Conservation (phyloP, 2,329 filamentous ascomycete species). For the Beauveria medogensis region DNA sequence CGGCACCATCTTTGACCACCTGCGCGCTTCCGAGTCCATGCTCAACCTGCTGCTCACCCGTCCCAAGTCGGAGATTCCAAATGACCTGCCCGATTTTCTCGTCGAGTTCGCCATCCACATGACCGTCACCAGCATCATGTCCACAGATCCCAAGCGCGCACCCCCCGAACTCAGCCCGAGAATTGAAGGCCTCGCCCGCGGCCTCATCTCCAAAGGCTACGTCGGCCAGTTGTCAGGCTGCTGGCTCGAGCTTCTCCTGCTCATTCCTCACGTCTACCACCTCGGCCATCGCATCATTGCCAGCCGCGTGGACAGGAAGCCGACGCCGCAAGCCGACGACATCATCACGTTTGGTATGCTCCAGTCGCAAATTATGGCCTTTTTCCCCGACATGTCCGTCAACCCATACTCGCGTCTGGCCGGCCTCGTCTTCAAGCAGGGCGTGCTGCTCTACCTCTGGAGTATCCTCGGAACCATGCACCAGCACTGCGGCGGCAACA, state of each 20-base stretch:
- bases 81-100: conserved; percentile 35
- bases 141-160: conserved; percentile 26
- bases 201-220: conserved; percentile 24
- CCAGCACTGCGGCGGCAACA: conserved; percentile 12
- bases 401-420: conserved; percentile 30
- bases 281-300: conserved; percentile 32
- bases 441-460: conserved; percentile 35
- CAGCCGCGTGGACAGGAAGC: conserved; percentile 17
- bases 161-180: conserved; percentile 23
- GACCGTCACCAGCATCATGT: conserved; percentile 38
- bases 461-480: conserved; percentile 25
- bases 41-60: conserved; percentile 28
- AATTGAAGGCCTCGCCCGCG: conserved; percentile 23
- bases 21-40: conserved; percentile 35
- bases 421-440: conserved; percentile 36
- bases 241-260: conserved; percentile 30
- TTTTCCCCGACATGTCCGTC: conserved; percentile 28
- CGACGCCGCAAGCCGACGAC: conserved; percentile 27
- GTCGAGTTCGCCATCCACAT: conserved; percentile 42
- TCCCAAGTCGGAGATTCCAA: conserved; percentile 23
- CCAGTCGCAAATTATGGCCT: conserved; percentile 33
- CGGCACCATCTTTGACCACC: conserved; percentile 37
- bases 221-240: conserved; percentile 30
- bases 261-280: conserved; percentile 33
- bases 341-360: conserved; percentile 35